Evolutionary conservation across 441 rosid species (phyloP).

Genomic region (Omphalea diandra): DNA sequence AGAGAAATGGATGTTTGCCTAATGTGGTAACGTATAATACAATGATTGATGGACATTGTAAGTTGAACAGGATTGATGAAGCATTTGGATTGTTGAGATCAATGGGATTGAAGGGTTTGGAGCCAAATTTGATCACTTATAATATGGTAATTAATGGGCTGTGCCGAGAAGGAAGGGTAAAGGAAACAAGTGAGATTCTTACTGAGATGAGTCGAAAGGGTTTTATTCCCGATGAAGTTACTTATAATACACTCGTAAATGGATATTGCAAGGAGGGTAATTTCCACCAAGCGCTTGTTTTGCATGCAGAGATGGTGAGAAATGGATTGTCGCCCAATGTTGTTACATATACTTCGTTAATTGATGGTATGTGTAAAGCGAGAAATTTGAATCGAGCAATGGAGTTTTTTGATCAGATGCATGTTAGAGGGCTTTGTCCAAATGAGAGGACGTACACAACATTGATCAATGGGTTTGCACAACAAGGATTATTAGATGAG

Average conservation of each 20-base stretch:
- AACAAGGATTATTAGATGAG: conserved; percentile 60
- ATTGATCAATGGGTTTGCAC: conserved; percentile 77
- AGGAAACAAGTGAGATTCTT: conserved; percentile 59
- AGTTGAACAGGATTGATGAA: conserved; percentile 55
- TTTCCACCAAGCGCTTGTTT: conserved; percentile 78
- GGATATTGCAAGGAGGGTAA: conserved; percentile 78
- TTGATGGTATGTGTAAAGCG: conserved; percentile 73
- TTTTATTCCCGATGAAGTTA: conserved; percentile 66
- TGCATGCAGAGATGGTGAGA: conserved; percentile 69
- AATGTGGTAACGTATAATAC: conserved; percentile 89
- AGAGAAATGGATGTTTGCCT: conserved; percentile 59
- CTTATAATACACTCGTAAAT: conserved; percentile 74
- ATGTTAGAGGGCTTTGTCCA: conserved; percentile 64
- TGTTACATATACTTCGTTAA: conserved; percentile 77
- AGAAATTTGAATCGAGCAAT: conserved; percentile 76
- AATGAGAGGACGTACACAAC: conserved; percentile 84
- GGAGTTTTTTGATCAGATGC: conserved; percentile 82
- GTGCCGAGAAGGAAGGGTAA: conserved; percentile 72
- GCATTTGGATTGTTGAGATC: conserved; percentile 50
- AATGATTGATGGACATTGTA: conserved; percentile 64
- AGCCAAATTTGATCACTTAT: conserved; percentile 74
- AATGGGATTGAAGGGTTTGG: conserved; percentile 63
- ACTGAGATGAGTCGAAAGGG: conserved; percentile 59
- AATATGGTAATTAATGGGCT: conserved; percentile 75
- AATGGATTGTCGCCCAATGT: conserved; percentile 79